Conservation (phyloP, 768 basidiomycete species). For the Termitomyces sp. region DNA sequence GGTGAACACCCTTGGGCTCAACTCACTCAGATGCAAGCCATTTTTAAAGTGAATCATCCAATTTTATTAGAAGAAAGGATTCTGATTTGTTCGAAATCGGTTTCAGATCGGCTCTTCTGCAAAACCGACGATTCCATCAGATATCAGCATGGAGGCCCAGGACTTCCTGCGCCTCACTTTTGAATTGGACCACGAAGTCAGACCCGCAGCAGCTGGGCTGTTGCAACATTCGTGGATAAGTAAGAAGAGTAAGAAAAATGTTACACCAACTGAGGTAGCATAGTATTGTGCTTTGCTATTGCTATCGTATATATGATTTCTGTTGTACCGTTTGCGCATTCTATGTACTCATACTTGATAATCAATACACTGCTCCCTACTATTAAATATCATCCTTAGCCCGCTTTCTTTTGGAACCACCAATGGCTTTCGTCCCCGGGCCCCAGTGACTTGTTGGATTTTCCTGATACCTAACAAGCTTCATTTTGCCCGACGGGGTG, state of each 20-base stretch:
- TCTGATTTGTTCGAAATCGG: neutral
- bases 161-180: slow-evolving; percentile 86
- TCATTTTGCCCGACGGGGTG: slow-evolving; percentile 56
- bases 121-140: slow-evolving; percentile 82
- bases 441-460: slow-evolving; percentile 96
- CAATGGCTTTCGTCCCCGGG: slow-evolving; percentile 60
- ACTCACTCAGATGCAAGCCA: slow-evolving; percentile 97
- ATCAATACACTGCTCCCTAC: neutral
- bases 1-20: slow-evolving; percentile 96
- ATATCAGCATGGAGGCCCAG: slow-evolving; percentile 85
- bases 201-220: slow-evolving; percentile 75
- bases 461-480: slow-evolving; percentile 83
- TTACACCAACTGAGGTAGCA: slow-evolving; percentile 1
- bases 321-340: slow-evolving; percentile 4
- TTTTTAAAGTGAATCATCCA: slow-evolving; percentile 70
- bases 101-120: slow-evolving; percentile 85
- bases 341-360: neutral
- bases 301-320: slow-evolving; percentile 2
- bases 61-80: neutral
- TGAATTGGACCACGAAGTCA: slow-evolving; percentile 72
- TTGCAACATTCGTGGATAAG: slow-evolving; percentile 71
- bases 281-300: slow-evolving; percentile 8
- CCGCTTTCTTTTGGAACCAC: slow-evolving; percentile 36
- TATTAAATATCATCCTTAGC: slow-evolving; percentile 17
- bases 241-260: slow-evolving; percentile 28